These are phyloP conservation scores for Hericium coralloides DNA, from an alignment of 768 basidiomycete species.

Conservation along the genomic window DNA sequence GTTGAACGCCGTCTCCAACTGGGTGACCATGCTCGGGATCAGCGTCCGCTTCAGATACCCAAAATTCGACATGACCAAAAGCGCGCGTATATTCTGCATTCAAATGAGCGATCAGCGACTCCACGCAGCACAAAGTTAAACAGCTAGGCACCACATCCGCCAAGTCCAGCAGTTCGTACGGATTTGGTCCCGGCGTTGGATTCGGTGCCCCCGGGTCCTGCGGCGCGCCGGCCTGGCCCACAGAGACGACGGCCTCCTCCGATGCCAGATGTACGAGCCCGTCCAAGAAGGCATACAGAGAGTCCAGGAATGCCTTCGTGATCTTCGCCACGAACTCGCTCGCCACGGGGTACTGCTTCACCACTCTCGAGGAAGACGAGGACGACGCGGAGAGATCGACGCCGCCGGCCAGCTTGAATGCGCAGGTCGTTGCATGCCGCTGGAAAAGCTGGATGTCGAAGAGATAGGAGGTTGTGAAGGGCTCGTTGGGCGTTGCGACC, in stretches of 20 bases:
- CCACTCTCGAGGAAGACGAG: slow-evolving; percentile 38
- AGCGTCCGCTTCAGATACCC: slow-evolving; percentile 58
- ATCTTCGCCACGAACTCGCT: slow-evolving; percentile 64
- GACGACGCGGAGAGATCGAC: slow-evolving; percentile 41
- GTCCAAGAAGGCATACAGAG: slow-evolving; percentile 77
- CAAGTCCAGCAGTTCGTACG: slow-evolving; percentile 50
- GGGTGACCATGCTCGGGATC: slow-evolving; percentile 72
- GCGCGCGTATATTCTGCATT: slow-evolving; percentile 72
- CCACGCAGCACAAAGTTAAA: background rate
- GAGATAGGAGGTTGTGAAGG: slow-evolving; percentile 66
- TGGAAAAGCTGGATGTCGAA: slow-evolving; percentile 77
- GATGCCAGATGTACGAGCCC: slow-evolving; percentile 76
- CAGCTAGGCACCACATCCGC: slow-evolving; percentile 44
- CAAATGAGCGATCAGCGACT: background rate
- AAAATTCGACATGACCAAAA: slow-evolving; percentile 88
- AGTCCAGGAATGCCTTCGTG: slow-evolving; percentile 78
- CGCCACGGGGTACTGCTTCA: slow-evolving; percentile 54
- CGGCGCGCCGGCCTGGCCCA: background rate
- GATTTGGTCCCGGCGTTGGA: slow-evolving; percentile 29
- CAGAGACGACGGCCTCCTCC: slow-evolving; percentile 32
- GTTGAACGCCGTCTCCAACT: slow-evolving; percentile 72
- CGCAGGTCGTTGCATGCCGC: slow-evolving; percentile 61
- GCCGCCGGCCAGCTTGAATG: slow-evolving; percentile 77
- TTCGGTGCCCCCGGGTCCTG: slow-evolving; percentile 2
- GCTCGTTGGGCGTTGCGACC: slow-evolving; percentile 51